Evolutionary conservation across 805 yeast genomes (phyloP).

Genomic region (Sugiyamaella americana): DNA sequence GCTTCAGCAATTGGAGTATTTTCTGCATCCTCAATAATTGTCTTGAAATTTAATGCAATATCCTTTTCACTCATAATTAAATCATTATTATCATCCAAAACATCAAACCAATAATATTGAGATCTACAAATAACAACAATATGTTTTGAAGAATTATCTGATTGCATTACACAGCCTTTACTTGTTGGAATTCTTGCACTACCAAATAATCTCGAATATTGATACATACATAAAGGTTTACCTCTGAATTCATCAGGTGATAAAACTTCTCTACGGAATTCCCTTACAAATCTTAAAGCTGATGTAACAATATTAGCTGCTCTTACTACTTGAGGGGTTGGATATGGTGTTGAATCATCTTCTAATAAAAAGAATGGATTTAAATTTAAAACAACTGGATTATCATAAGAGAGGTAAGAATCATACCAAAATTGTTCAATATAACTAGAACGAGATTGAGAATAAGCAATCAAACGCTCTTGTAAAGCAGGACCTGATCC

Average conservation of each 20-base stretch:
- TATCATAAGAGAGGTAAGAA: constrained; percentile 76
- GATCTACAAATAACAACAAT: constrained; percentile 76
- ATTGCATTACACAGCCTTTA: constrained; percentile 79
- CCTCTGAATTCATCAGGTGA: constrained; percentile 63
- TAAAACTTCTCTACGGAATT: constrained; percentile 66
- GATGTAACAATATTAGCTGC: constrained; percentile 77
- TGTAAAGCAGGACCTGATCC: constrained; percentile 56
- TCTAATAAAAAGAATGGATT: constrained; percentile 87
- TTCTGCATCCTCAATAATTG: constrained; percentile 69
- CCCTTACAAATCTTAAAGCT: constrained; percentile 71
- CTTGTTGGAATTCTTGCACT: constrained; percentile 80
- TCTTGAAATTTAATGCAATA: constrained; percentile 64
- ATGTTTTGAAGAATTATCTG: constrained; percentile 69
- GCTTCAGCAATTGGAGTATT: constrained; percentile 46
- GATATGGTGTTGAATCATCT: constrained; percentile 72
- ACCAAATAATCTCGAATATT: constrained; percentile 80
- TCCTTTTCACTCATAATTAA: constrained; percentile 70
- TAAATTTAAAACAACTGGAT: constrained; percentile 76
- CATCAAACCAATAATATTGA: constrained; percentile 94
- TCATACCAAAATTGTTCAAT: constrained; percentile 96
- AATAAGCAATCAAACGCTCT: constrained; percentile 53
- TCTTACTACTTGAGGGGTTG: constrained; percentile 51
- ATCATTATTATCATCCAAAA: constrained; percentile 65
- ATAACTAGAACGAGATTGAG: constrained; percentile 63
- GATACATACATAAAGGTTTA: constrained; percentile 78